These are phyloP conservation scores for Paracoccidioides lutzii DNA, from an alignment of 2,329 filamentous ascomycete species.

Conservation along the genomic window DNA sequence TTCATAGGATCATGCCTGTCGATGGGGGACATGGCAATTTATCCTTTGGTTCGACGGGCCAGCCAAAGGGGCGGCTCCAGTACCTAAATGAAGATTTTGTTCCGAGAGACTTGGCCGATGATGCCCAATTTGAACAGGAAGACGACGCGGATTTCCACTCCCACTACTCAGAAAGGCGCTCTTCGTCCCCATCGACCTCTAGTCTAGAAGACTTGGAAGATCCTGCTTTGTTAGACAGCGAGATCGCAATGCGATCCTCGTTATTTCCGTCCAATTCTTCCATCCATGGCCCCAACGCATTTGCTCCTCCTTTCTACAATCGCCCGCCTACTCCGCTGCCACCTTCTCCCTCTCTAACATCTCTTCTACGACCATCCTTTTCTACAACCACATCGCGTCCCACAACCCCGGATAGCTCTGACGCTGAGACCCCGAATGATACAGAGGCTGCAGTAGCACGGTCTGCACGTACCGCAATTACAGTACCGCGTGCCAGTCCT, in stretches of 20 bases:
- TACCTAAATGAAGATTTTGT: not conserved
- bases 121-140: not conserved
- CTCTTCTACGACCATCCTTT: constrained; percentile 63
- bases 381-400: constrained; percentile 63
- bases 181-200: constrained; percentile 22
- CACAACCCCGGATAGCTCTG: constrained; percentile 82
- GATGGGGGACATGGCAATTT: not conserved
- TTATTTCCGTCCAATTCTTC: constrained; percentile 31
- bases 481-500: constrained; percentile 70
- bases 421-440: constrained; percentile 58
- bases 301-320: constrained; percentile 87
- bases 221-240: constrained; percentile 2
- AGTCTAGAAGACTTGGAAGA: constrained; percentile 10
- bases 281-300: constrained; percentile 34
- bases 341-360: constrained; percentile 83
- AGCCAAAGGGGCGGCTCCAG: not conserved
- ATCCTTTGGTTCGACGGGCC: not conserved
- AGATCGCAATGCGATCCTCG: constrained; percentile 21
- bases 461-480: constrained; percentile 46
- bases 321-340: constrained; percentile 89
- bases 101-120: not conserved
- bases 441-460: constrained; percentile 48
- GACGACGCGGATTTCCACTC: constrained; percentile 35
- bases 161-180: constrained; percentile 31
- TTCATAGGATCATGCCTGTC: not conserved